Conservation (phyloP, 2,329 filamentous ascomycete species). For the Pseudonectria foliicola region DNA sequence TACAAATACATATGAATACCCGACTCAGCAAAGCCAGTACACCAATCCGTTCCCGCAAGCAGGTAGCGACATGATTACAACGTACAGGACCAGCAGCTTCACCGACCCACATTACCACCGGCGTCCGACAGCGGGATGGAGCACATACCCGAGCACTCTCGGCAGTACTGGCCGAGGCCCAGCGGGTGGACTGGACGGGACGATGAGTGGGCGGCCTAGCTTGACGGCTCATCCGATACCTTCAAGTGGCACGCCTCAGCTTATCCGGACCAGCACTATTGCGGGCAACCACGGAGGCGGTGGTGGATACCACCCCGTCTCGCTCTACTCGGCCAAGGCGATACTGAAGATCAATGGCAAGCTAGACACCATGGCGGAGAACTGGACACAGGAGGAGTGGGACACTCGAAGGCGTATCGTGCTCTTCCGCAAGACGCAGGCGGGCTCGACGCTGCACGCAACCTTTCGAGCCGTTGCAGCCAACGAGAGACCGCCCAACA, state of each 20-base stretch:
- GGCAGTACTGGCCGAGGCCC: conserved; percentile 37
- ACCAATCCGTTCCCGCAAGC: conserved; percentile 32
- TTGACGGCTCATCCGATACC: conserved; percentile 44
- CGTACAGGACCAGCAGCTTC: conserved; percentile 47
- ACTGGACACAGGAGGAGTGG: conserved; percentile 79
- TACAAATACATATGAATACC: conserved; percentile 41
- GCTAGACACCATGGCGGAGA: conserved; percentile 72
- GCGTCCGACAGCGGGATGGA: conserved; percentile 32
- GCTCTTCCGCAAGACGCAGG: conserved; percentile 76
- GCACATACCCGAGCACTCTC: conserved; percentile 35
- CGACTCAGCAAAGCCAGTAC: conserved; percentile 36
- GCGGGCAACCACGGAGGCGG: conserved; percentile 29
- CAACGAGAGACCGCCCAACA: conserved; percentile 73
- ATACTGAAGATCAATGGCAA: conserved; percentile 79
- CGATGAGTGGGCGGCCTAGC: conserved; percentile 37
- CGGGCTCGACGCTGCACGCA: conserved; percentile 72
- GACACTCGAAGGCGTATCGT: conserved; percentile 76
- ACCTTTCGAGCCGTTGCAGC: conserved; percentile 72
- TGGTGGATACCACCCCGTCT: conserved; percentile 66
- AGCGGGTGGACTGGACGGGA: conserved; percentile 34
- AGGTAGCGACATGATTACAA: conserved; percentile 47
- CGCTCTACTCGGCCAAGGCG: conserved; percentile 77
- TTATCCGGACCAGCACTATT: conserved; percentile 51
- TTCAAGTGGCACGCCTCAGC: conserved; percentile 35
- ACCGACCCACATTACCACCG: conserved; percentile 41